Evolutionary conservation across 1,139 yeast species (phyloP), one percentile per base, ranked within the genome.

Genomic region (Saccharomycopsis hybrid): DNA sequence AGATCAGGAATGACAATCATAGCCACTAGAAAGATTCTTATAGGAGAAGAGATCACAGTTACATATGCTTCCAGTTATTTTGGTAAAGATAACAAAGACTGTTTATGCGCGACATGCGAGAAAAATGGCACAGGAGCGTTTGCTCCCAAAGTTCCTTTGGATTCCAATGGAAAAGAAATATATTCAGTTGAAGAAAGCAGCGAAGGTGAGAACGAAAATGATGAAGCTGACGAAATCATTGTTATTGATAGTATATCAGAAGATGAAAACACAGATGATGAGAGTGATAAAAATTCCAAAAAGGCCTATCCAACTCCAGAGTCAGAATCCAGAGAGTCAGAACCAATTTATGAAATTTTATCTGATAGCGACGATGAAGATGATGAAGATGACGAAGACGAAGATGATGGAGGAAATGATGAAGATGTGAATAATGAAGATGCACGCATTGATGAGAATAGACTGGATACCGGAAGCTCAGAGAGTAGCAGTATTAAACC

Each of bases 21-120:
- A 9, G 68, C 76, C 0, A 56, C 55, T 2, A 61, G 67, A 31
- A 59, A 57, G 5, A 72, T 73, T 30, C 49, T 58, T 1, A 59
- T 65, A 2, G 77, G 77, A 18, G 76, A 73, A 57, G 77, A 73
- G 53, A 67, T 73, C 35, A 72, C 78, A 1, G 76, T 72, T 3
- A 58, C 59, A 33, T 73, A 73, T 56, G 65, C 76, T 1, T 57
- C 65, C 5, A 65, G 65, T 54, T 74, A 73, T 53, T 73, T 73
- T 56, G 78, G 78, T 27, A 57, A 54, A 36, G 49, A 59, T 18
- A 73, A 73, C 54, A 55, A 62, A 11, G 74, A 73, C 50, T 74
- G 78, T 54, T 55, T 71, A 38, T 73, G 78, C 56, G 67, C 70
- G 1, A 62, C 73, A 1, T 73, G 78, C 57, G 76, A 73, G 53